phyloP scores from a whole-genome alignment of 1,284 basidiomycete genomes.

The Heterobasidion irregulare region DNA sequence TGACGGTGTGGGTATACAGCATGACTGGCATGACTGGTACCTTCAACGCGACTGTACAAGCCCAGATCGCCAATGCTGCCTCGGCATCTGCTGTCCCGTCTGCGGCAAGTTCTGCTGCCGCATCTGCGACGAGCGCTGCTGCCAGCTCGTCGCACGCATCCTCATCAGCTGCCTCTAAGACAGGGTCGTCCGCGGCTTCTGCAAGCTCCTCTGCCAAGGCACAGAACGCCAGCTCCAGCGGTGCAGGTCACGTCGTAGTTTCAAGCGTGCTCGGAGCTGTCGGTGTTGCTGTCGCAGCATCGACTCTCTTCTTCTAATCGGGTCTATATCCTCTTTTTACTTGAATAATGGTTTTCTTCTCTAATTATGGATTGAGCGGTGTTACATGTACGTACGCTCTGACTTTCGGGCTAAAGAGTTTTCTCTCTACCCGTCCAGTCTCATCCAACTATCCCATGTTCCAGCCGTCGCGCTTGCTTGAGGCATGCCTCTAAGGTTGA shows the following conservation, averaged over 20 bases:
- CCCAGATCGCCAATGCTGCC: slow-evolving; percentile 46
- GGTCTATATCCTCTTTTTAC: not conserved
- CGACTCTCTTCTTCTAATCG: not conserved
- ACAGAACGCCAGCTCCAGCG: slow-evolving; percentile 14
- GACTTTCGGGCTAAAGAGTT: not conserved
- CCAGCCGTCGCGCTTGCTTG: no score
- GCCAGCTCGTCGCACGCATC: slow-evolving; percentile 7
- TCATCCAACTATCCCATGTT: not conserved
- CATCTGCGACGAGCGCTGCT: slow-evolving; percentile 11
- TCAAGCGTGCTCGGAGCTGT: slow-evolving; percentile 18
- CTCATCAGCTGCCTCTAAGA: not conserved
- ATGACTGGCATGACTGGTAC: slow-evolving; percentile 54
- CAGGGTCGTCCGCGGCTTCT: slow-evolving; percentile 8
- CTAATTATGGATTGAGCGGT: not conserved
- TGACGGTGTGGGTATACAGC: slow-evolving; percentile 23
- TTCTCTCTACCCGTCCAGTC: slow-evolving; percentile 1
- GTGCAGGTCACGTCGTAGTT: slow-evolving; percentile 16
- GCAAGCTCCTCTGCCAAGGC: slow-evolving; percentile 10
- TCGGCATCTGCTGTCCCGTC: slow-evolving; percentile 32
- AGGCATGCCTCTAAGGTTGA: no score
- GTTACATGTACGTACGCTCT: no score
- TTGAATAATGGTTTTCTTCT: not conserved
- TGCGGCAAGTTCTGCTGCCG: slow-evolving; percentile 5
- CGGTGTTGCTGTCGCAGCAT: slow-evolving; percentile 13
- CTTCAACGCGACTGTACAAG: slow-evolving; percentile 45